These are phyloP conservation scores for Ogataea trehalophila DNA, from an alignment of 805 yeast genomes.

Conservation along the genomic window DNA sequence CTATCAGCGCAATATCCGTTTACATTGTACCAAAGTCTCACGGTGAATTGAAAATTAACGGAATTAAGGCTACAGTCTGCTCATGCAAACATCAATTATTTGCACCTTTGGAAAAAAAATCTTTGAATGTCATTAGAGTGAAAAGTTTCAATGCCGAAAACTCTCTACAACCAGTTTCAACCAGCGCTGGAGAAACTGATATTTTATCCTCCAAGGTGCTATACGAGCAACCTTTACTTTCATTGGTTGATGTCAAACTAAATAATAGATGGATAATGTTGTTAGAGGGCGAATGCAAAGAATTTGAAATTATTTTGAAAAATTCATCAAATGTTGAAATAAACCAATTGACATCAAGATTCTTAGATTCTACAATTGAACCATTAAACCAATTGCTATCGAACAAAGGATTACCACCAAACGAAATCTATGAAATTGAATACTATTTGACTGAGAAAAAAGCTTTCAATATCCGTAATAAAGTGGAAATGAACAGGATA, in stretches of 20 bases:
- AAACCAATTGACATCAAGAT: slow-evolving; percentile 54
- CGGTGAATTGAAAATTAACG: slow-evolving; percentile 47
- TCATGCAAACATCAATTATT: slow-evolving; percentile 47
- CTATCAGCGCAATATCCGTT: slow-evolving; percentile 35
- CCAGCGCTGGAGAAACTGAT: slow-evolving; percentile 10
- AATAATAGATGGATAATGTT: slow-evolving; percentile 68
- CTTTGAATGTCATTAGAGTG: slow-evolving; percentile 1
- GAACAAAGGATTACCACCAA: slow-evolving; percentile 43
- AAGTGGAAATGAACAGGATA: slow-evolving; percentile 38
- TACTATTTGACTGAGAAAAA: slow-evolving; percentile 55
- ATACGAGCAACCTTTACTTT: slow-evolving; percentile 54
- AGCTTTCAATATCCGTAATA: slow-evolving; percentile 51
- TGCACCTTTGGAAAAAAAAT: slow-evolving; percentile 3
- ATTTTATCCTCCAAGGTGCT: slow-evolving; percentile 30
- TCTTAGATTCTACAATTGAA: slow-evolving; percentile 70
- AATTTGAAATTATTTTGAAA: slow-evolving; percentile 45
- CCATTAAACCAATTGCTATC: slow-evolving; percentile 51
- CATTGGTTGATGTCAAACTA: slow-evolving; percentile 46
- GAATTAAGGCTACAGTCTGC: slow-evolving; percentile 46
- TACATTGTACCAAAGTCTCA: slow-evolving; percentile 43
- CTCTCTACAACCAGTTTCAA: not conserved
- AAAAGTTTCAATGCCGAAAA: slow-evolving; percentile 8
- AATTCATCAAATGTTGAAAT: slow-evolving; percentile 57
- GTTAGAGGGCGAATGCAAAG: slow-evolving; percentile 67
- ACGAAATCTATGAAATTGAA: slow-evolving; percentile 73